These are phyloP conservation scores for Bothia castanella DNA, from an alignment of 1,284 basidiomycete species.

Conservation along the genomic window DNA sequence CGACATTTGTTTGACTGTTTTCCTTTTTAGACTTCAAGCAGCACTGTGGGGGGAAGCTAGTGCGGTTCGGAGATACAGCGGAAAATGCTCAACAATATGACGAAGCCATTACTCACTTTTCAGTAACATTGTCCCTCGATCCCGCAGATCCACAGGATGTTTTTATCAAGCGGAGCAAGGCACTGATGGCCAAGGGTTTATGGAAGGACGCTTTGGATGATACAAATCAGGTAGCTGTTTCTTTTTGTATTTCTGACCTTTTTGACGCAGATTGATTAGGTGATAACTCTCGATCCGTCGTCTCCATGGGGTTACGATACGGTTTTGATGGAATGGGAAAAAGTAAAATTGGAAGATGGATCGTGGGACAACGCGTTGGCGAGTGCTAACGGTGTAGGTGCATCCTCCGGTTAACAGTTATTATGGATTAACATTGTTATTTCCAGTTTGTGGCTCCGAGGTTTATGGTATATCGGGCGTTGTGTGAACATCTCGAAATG, in stretches of 20 bases:
- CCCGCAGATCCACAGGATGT: not conserved
- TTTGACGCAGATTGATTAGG: no score
- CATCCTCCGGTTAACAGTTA: no score
- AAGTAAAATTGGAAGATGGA: not conserved
- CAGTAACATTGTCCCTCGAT: not conserved
- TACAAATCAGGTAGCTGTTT: no score
- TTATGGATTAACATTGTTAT: not conserved
- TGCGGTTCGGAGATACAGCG: not conserved
- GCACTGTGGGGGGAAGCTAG: no score
- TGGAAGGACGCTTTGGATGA: no score
- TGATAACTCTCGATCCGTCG: no score
- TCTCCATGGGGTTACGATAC: no score
- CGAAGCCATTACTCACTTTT: conserved; percentile 1
- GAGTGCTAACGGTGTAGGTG: not conserved
- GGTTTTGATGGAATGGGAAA: no score
- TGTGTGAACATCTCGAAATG: not conserved
- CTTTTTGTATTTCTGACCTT: no score
- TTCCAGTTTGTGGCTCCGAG: not conserved
- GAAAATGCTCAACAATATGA: not conserved
- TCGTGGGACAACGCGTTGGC: not conserved
- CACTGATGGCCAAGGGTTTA: not conserved
- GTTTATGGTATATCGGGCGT: not conserved
- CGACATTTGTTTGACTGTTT: not conserved
- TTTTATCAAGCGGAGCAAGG: conserved; percentile 1
- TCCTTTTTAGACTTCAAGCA: not conserved